Evolutionary conservation across 31 red algal species (phyloP).

Genomic region (Asparagopsis taxiformis): DNA sequence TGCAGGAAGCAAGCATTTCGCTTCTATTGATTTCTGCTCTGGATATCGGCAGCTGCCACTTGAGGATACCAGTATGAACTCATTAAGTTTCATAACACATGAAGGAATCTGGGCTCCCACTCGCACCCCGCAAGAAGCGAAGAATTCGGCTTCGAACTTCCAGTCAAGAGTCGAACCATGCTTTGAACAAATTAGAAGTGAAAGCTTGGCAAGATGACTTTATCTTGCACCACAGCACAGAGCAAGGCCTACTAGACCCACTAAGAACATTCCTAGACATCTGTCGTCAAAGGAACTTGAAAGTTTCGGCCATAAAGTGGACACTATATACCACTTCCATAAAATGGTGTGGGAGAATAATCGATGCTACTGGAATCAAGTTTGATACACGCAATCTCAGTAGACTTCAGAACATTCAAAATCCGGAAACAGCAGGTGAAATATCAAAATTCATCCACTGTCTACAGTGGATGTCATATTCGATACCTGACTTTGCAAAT

Average conservation of each 20-base stretch:
- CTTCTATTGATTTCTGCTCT: conserved; percentile 9
- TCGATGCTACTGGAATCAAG: background rate
- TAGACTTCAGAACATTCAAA: background rate
- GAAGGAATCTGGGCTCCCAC: background rate
- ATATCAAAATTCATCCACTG: conserved; percentile 4
- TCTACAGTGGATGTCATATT: conserved; percentile 12
- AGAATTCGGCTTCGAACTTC: no score
- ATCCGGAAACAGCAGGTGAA: background rate
- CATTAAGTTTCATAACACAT: conserved; percentile 2
- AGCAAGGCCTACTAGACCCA: background rate
- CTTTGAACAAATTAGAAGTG: background rate
- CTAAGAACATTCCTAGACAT: background rate
- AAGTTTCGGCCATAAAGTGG: background rate
- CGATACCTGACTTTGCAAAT: conserved; percentile 1
- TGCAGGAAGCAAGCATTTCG: conserved; percentile 3
- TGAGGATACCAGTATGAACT: background rate
- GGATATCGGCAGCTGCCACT: conserved; percentile 8
- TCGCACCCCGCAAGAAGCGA: conserved; percentile 2
- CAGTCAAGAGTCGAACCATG: conserved; percentile 5
- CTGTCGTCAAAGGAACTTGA: background rate
- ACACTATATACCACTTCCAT: background rate
- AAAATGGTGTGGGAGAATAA: conserved; percentile 4
- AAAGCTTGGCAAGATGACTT: background rate
- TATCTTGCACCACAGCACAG: conserved; percentile 1
- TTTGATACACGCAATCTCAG: background rate